Percentiles rank a stretch among this genome's conserved stretches.
These are phyloP conservation scores for Phylloboletellus chloephorus DNA, from an alignment of 1,284 basidiomycete species.

Conservation along the genomic window DNA sequence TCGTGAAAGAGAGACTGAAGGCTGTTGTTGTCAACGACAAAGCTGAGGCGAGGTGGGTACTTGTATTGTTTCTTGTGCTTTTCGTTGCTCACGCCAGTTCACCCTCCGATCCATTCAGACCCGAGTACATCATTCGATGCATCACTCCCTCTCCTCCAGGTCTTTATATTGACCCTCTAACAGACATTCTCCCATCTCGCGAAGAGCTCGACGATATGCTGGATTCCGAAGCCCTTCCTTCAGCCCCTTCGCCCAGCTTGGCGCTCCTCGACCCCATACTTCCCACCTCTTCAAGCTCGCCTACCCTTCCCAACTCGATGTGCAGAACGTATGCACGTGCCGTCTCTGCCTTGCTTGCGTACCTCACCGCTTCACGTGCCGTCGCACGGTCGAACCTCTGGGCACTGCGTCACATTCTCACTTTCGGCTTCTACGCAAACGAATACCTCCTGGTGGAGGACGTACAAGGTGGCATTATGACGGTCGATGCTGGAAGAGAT, in stretches of 20 bases:
- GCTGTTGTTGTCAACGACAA: constrained; percentile 41
- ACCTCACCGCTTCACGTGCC: constrained; percentile 56
- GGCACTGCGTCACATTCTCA: constrained; percentile 59
- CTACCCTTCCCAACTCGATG: constrained; percentile 34
- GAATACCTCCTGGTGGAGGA: constrained; percentile 52
- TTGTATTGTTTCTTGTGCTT: constrained; percentile 16
- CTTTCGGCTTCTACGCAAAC: constrained; percentile 51
- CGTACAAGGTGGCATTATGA: constrained; percentile 43
- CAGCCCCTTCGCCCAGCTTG: constrained; percentile 52
- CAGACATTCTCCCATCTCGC: constrained; percentile 51
- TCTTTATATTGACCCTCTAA: constrained; percentile 34
- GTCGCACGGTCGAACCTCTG: constrained; percentile 56
- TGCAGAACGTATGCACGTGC: constrained; percentile 68
- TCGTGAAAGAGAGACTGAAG: constrained; percentile 40
- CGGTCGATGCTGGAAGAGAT: constrained; percentile 21
- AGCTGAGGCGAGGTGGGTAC: constrained; percentile 35
- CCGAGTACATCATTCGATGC: constrained; percentile 42
- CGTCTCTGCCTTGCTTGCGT: constrained; percentile 53
- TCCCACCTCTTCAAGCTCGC: constrained; percentile 34
- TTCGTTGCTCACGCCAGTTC: background rate
- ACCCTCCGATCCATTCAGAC: constrained; percentile 31
- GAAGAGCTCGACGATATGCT: constrained; percentile 47
- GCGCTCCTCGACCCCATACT: constrained; percentile 61
- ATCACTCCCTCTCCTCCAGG: constrained; percentile 32
- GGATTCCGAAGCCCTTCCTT: constrained; percentile 35